These are phyloP conservation scores for Huntiella savannae DNA, from an alignment of 2,329 filamentous ascomycete species.

Conservation along the genomic window DNA sequence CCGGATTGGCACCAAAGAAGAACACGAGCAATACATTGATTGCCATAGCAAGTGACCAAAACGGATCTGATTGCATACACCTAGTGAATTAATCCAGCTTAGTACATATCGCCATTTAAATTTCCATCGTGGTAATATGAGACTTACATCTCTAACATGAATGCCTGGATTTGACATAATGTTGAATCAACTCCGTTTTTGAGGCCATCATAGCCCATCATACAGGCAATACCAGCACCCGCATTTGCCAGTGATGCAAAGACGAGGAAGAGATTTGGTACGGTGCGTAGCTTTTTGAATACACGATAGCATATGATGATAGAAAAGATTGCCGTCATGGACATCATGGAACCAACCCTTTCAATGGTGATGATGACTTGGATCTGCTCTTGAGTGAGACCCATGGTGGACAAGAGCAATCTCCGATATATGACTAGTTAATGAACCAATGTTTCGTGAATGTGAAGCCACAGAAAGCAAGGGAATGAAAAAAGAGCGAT, in stretches of 20 bases:
- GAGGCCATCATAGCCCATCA: slow-evolving; percentile 51
- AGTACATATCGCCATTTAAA: background rate
- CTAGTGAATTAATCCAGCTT: slow-evolving; percentile 19
- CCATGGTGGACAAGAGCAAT: slow-evolving; percentile 8
- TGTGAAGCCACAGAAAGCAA: too few relatives aligned
- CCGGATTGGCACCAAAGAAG: slow-evolving; percentile 39
- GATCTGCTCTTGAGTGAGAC: slow-evolving; percentile 21
- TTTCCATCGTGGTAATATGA: background rate
- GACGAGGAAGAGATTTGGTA: slow-evolving; percentile 42
- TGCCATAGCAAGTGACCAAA: slow-evolving; percentile 69
- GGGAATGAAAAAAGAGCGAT: too few relatives aligned
- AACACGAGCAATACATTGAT: slow-evolving; percentile 59
- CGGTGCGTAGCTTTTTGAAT: slow-evolving; percentile 34
- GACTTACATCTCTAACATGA: slow-evolving; percentile 48
- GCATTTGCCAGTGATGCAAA: slow-evolving; percentile 42
- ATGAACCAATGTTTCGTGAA: too few relatives aligned
- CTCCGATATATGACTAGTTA: too few relatives aligned
- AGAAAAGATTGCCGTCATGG: slow-evolving; percentile 29
- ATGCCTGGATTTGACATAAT: slow-evolving; percentile 43
- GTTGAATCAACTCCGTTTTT: slow-evolving; percentile 29
- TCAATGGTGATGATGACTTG: slow-evolving; percentile 28
- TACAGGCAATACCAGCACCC: slow-evolving; percentile 42
- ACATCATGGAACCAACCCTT: slow-evolving; percentile 33
- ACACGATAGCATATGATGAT: slow-evolving; percentile 33
- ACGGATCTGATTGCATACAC: slow-evolving; percentile 59